Base-by-base conservation (phyloP, 345 rosid species). In the Syzygium aqueum region DNA sequence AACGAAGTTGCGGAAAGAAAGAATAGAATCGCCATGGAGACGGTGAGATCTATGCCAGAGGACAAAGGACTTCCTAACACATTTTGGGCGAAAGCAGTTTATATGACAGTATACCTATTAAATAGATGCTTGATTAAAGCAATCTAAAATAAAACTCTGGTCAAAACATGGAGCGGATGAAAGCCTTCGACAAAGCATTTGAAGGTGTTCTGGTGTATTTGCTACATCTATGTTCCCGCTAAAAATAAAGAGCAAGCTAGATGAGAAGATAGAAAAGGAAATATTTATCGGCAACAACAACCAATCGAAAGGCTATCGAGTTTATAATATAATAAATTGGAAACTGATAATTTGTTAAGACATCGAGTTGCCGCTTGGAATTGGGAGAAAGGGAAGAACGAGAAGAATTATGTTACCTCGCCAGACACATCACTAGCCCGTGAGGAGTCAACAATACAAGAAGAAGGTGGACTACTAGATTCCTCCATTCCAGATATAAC, bases 51-150 rank as follows among this genome's bases (percentile, higher is more conserved):
- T 15, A 85, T 59, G 86, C 77, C 40, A 11, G 4, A 57, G 6
- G 78, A 53, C 10, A 25, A 43, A 40, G 9, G 16, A 17, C 21
- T 57, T 51, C 52, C 19, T 11, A 40, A 59, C 3, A 85, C 23
- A 33, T 57, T 85, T 12, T 85, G 52, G 52, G 54, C 14, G 7
- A 30, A 85, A 85, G 78, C 30, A 19, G 2, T 85, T 37, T 43
- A 56, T 21, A 85, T 37, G 2, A 2, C 3, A 22, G 11, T 30
- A 2, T 25, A 57, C 30, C 0, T 59, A 0, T 59, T 43, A 14
- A 85, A 85, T 25, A 0, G 43, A 28, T 56, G 25, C 27, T 43
- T 56, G 3, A 11, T 8, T 10, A 85, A 56, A 57, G 77, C 37
- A 25, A 9, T 85, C 15, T 8, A 1, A 5, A 37, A 56, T 16